These are phyloP conservation scores for Conringia planisiliqua DNA, from an alignment of 345 rosid genomes.

Conservation along the genomic window DNA sequence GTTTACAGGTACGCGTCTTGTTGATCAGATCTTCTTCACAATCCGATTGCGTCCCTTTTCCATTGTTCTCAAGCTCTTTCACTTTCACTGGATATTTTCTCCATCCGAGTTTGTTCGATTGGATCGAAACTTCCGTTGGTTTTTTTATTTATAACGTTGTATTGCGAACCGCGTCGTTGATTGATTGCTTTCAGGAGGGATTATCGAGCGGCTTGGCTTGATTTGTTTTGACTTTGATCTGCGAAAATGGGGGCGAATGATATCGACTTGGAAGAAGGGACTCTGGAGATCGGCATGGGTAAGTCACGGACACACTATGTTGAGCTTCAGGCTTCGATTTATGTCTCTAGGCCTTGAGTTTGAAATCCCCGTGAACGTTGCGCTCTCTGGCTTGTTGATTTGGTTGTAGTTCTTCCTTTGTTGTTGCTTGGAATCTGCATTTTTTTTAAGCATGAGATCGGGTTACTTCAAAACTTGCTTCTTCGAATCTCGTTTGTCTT, in stretches of 20 bases:
- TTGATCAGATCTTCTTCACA: neutral
- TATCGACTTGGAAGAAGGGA: constrained; percentile 59
- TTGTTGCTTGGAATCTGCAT: neutral
- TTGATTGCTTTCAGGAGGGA: constrained; percentile 8
- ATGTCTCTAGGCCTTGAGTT: neutral
- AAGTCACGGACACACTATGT: constrained; percentile 13
- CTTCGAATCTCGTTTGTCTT: neutral
- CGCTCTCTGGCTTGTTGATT: neutral
- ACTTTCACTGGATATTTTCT: neutral
- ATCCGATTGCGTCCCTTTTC: neutral
- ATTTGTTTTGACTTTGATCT: constrained; percentile 14
- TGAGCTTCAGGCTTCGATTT: neutral
- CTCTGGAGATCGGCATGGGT: constrained; percentile 95
- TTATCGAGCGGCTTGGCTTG: neutral
- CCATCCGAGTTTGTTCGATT: neutral
- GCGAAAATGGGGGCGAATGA: constrained; percentile 47
- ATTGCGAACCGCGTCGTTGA: neutral
- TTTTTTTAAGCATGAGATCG: neutral
- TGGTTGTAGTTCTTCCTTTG: neutral
- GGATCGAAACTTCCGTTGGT: constrained; percentile 4
- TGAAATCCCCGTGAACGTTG: neutral
- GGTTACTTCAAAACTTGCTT: neutral
- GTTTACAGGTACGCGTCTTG: constrained; percentile 13
- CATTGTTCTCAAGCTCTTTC: neutral
- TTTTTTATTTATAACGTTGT: neutral